Conservation (phyloP, 257 asterid species). For the Handroanthus guayacan region DNA sequence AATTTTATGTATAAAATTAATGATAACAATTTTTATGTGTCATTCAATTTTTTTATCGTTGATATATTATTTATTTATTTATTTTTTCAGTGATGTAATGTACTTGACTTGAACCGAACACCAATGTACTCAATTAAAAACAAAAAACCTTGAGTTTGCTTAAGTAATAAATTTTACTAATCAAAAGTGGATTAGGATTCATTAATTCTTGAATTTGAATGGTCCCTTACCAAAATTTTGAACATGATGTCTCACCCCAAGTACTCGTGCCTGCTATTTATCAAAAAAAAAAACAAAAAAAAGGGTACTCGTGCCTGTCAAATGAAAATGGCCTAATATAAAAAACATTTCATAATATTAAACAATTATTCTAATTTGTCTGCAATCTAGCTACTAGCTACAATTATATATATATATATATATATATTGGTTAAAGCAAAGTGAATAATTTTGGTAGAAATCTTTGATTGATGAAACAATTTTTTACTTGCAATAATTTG, state of each 20-base stretch:
- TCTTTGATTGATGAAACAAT: not conserved
- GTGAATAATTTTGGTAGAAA: not conserved
- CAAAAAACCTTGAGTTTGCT: not conserved
- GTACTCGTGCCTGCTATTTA: conserved; percentile 3
- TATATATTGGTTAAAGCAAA: not conserved
- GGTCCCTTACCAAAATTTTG: not conserved
- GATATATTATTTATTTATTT: too few relatives aligned
- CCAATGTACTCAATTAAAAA: not conserved
- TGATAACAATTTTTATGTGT: too few relatives aligned
- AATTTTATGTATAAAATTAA: too few relatives aligned
- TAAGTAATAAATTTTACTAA: not conserved
- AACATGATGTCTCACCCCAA: not conserved
- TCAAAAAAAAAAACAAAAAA: too few relatives aligned
- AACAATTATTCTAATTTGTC: not conserved
- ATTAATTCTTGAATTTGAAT: not conserved
- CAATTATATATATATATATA: too few relatives aligned
- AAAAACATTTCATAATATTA: not conserved
- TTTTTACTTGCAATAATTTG: not conserved
- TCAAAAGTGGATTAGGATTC: not conserved
- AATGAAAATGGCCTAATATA: not conserved
- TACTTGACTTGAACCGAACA: not conserved
- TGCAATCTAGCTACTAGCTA: not conserved
- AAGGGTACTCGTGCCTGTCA: conserved; percentile 7
- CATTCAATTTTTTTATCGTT: too few relatives aligned
- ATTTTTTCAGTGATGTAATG: too few relatives aligned